Evolutionary conservation across 805 yeast species (phyloP), one percentile per base, ranked within the genome.

Genomic region (Debaryomyces maramus): DNA sequence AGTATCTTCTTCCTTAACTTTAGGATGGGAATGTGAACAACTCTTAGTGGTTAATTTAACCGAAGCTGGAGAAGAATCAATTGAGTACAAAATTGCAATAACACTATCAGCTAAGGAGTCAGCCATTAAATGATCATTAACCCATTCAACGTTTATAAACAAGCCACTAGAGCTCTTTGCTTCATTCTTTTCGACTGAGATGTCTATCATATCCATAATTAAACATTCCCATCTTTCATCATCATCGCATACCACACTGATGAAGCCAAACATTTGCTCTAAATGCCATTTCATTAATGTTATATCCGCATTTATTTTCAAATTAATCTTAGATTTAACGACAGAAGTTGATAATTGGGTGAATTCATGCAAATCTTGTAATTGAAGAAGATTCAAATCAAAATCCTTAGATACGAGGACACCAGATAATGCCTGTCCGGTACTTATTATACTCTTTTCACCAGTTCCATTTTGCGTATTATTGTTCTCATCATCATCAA

Each of bases 21-120:
- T 45, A 7, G 39, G 34, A 46, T 65, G 65, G 7, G 44, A 41
- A 56, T 81, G 85, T 1, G 55, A 45, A 47, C 85, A 81, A 1
- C 71, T 47, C 39, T 75, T 74, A 5, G 95, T 81, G 10, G 96
- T 81, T 47, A 88, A 61, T 58, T 91, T 93, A 20, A 93, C 96
- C 5, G 97, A 88, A 2, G 97, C 95, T 8, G 97, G 97, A 0
- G 96, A 82, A 0, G 96, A 83, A 58, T 93, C 99, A 30, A 91
- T 93, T 32, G 96, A 87, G 63, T 91, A 75, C 22, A 93, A 62
- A 27, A 93, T 88, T 0, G 97, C 97, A 43, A 93, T 78, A 1
- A 89, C 85, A 11, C 96, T 83, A 56, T 93, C 99, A 0, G 99
- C 99, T 46, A 93, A 78, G 0, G 97, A 84, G 55, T 93, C 99